Conservation (phyloP, 306 rosid genomes). For the Parietaria judaica region DNA sequence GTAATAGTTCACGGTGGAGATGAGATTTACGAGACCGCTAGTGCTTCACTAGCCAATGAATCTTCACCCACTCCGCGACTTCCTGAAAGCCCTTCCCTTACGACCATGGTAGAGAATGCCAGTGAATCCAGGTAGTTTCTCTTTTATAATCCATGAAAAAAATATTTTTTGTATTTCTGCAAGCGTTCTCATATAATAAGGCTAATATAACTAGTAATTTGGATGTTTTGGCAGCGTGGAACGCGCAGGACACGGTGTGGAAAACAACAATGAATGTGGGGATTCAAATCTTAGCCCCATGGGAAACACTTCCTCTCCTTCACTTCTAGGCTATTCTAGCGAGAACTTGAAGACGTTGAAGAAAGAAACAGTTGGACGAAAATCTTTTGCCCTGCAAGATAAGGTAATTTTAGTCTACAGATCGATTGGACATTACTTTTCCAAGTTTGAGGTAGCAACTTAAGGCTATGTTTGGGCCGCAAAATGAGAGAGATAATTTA, state of each 20-base stretch:
- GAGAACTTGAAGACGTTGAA: conserved; percentile 36
- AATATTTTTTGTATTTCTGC: conserved; percentile 5
- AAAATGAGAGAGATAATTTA: no score
- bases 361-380: conserved; percentile 58
- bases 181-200: not conserved
- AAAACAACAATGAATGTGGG: conserved; percentile 28
- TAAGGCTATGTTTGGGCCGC: no score
- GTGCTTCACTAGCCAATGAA: conserved; percentile 27
- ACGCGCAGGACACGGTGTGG: conserved; percentile 22
- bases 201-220: not conserved
- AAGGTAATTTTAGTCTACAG: conserved; percentile 49
- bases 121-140: conserved; percentile 40
- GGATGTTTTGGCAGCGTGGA: conserved; percentile 40
- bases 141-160: not conserved
- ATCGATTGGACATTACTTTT: conserved; percentile 12
- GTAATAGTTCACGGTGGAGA: conserved; percentile 61
- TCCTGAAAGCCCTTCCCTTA: conserved; percentile 19
- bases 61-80: conserved; percentile 26
- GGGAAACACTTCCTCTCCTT: conserved; percentile 31
- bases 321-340: conserved; percentile 35
- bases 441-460: not conserved
- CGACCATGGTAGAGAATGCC: conserved; percentile 30
- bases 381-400: conserved; percentile 89
- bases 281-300: conserved; percentile 32
- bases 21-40: conserved; percentile 30